phyloP scores from a whole-genome alignment of 129 eudicot species.

The Scalesia atractyloides region DNA sequence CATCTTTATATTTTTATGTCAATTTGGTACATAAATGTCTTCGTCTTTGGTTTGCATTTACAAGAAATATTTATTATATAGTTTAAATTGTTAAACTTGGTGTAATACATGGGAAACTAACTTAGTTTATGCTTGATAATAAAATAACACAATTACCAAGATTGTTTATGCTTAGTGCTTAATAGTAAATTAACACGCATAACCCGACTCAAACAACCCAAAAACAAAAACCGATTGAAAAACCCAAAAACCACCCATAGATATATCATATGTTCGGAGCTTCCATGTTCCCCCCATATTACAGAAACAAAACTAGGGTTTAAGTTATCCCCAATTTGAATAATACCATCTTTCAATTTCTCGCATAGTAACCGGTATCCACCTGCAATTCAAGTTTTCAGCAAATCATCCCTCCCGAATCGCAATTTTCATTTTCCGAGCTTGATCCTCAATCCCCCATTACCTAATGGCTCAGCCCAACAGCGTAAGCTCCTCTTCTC shows the following conservation, averaged over 20 bases:
- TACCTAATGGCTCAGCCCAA: conserved; percentile 57
- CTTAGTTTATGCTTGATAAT: too few relatives aligned
- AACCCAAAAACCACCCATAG: background rate
- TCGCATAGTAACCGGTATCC: conserved; percentile 6
- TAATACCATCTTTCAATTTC: conserved; percentile 4
- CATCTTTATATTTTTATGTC: too few relatives aligned
- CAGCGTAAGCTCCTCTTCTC: conserved; percentile 33
- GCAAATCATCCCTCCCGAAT: background rate
- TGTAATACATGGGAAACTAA: too few relatives aligned
- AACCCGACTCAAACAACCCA: too few relatives aligned
- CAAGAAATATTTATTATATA: too few relatives aligned
- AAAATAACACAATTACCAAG: too few relatives aligned
- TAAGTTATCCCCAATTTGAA: conserved; percentile 23
- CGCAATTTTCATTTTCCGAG: background rate
- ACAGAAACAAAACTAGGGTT: conserved; percentile 33
- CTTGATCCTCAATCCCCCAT: background rate
- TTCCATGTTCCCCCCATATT: conserved; percentile 2
- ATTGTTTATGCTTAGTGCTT: too few relatives aligned
- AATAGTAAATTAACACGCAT: too few relatives aligned
- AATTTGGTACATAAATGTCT: too few relatives aligned
- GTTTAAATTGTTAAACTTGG: too few relatives aligned
- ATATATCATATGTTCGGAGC: background rate
- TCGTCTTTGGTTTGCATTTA: too few relatives aligned
- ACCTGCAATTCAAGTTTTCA: conserved; percentile 9
- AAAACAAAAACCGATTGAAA: too few relatives aligned